phyloP scores from a whole-genome alignment of 2,329 filamentous ascomycete genomes.

The Coniochaeta pulveracea region DNA sequence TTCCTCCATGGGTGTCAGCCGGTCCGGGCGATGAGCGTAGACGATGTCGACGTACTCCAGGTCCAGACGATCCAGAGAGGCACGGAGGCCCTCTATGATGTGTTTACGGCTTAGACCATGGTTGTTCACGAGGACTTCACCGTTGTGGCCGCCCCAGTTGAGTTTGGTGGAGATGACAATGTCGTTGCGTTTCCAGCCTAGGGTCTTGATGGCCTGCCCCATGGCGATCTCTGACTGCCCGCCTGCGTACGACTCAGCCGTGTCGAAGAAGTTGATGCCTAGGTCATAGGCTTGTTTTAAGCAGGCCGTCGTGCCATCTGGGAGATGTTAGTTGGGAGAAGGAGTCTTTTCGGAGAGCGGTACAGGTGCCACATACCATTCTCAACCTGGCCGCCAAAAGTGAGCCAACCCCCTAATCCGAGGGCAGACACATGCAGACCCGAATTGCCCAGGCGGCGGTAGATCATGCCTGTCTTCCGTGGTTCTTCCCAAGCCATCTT shows the following conservation, averaged over 20 bases:
- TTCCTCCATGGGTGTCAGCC: constrained; percentile 48
- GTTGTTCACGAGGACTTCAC: constrained; percentile 45
- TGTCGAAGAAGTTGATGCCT: constrained; percentile 56
- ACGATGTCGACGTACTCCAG: constrained; percentile 57
- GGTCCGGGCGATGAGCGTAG: constrained; percentile 49
- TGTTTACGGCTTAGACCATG: constrained; percentile 38
- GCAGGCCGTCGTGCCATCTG: constrained; percentile 37
- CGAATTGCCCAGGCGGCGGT: constrained; percentile 59
- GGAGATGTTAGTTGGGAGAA: background rate
- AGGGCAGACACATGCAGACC: constrained; percentile 65
- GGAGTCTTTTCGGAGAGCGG: background rate
- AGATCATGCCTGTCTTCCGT: constrained; percentile 34
- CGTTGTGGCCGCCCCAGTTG: constrained; percentile 46
- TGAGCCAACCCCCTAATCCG: constrained; percentile 60
- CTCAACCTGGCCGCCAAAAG: constrained; percentile 63
- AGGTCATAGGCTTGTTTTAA: constrained; percentile 51
- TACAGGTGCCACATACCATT: constrained; percentile 34
- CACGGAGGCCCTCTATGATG: constrained; percentile 44
- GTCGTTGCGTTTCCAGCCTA: constrained; percentile 41
- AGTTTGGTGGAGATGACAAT: constrained; percentile 44
- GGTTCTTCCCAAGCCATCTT: constrained; percentile 31
- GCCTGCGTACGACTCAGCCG: constrained; percentile 41
- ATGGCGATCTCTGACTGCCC: constrained; percentile 39
- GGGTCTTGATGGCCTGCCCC: constrained; percentile 40
- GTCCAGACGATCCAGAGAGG: constrained; percentile 45